These are phyloP conservation scores for Diplogelasinospora grovesii DNA, from an alignment of 495 filamentous ascomycete species.

Conservation along the genomic window DNA sequence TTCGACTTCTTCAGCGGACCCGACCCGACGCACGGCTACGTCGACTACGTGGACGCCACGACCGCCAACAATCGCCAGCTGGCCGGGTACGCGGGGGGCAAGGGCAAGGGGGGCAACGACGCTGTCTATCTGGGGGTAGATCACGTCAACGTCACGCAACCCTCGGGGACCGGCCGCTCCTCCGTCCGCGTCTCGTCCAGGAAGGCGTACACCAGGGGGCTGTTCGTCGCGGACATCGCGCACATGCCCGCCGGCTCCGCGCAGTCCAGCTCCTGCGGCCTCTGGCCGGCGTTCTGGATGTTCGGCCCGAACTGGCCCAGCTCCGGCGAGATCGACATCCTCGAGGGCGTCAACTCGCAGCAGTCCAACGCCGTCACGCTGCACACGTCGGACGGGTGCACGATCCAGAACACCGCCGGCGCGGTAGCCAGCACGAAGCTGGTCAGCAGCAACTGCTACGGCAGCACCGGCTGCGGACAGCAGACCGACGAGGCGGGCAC, in stretches of 20 bases:
- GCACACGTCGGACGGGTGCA: conserved; percentile 65
- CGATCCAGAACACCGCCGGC: conserved; percentile 40
- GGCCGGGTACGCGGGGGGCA: conserved; percentile 49
- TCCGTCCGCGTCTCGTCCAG: conserved; percentile 65
- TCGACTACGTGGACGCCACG: conserved; percentile 53
- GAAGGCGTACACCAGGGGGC: conserved; percentile 57
- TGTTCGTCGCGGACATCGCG: conserved; percentile 66
- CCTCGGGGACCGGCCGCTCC: conserved; percentile 54
- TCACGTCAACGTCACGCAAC: conserved; percentile 35
- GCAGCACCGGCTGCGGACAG: conserved; percentile 44
- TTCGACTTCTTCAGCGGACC: conserved; percentile 47
- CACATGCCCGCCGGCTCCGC: conserved; percentile 64
- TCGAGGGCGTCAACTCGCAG: conserved; percentile 74
- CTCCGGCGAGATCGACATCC: conserved; percentile 84
- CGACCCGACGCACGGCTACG: conserved; percentile 66
- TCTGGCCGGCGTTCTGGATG: conserved; percentile 61
- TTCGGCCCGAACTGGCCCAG: conserved; percentile 69
- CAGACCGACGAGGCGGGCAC: conserved; percentile 39
- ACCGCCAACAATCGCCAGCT: conserved; percentile 52
- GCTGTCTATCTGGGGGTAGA: conserved; percentile 52
- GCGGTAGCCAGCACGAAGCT: conserved; percentile 42
- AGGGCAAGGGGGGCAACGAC: too few relatives aligned
- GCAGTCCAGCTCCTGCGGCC: conserved; percentile 45
- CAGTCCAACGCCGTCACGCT: conserved; percentile 62
- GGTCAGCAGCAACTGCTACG: conserved; percentile 39